These are phyloP conservation scores for Yarrowia divulgata DNA, from an alignment of 805 yeast genomes.

Conservation along the genomic window DNA sequence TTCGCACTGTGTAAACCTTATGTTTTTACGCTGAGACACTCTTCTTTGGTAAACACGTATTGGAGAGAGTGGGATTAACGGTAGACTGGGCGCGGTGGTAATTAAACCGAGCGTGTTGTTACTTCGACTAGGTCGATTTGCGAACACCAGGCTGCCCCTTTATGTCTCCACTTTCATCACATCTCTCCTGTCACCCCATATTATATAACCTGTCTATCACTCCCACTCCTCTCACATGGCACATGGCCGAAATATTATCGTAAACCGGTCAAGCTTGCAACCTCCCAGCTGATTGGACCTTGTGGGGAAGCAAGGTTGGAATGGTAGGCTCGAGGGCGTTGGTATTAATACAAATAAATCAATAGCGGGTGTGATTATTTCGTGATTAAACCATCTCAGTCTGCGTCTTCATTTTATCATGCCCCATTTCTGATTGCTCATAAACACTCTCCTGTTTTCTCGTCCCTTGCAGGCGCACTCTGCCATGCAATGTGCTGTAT, in stretches of 20 bases:
- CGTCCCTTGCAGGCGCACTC: slow-evolving; percentile 36
- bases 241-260: not conserved
- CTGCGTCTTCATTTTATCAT: too few relatives aligned
- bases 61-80: not conserved
- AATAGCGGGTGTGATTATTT: too few relatives aligned
- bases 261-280: not conserved
- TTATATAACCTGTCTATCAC: too few relatives aligned
- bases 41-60: not conserved
- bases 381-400: too few relatives aligned
- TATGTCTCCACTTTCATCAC: too few relatives aligned
- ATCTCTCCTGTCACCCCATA: not conserved
- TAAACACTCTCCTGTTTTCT: too few relatives aligned
- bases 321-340: too few relatives aligned
- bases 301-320: slow-evolving; percentile 2
- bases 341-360: too few relatives aligned
- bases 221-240: not conserved
- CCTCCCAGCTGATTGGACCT: not conserved
- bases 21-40: not conserved
- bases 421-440: too few relatives aligned
- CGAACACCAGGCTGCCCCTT: not conserved
- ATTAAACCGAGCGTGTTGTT: too few relatives aligned
- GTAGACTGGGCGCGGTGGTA: too few relatives aligned
- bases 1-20: slow-evolving; percentile 34
- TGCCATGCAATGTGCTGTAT: slow-evolving; percentile 30
- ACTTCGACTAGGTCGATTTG: too few relatives aligned